phyloP scores from a whole-genome alignment of 306 rosid species.

The Alnus rubra region DNA sequence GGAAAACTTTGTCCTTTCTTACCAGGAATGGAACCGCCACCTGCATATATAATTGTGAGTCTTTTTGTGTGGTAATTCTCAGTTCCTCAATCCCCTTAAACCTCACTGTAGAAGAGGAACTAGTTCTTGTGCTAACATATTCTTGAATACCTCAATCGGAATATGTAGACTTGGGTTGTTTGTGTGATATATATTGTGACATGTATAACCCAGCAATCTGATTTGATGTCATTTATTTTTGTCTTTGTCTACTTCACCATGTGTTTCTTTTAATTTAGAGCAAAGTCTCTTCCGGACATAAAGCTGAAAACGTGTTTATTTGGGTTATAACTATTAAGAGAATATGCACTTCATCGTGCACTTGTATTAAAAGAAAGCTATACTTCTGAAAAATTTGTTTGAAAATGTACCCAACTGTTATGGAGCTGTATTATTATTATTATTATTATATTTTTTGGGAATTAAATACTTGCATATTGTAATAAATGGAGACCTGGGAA shows the following conservation, averaged over 20 bases:
- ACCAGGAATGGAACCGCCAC: too few relatives aligned
- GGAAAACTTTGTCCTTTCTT: too few relatives aligned
- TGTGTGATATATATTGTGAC: background rate
- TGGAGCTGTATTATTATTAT: too few relatives aligned
- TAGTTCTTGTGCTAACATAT: background rate
- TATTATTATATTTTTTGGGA: background rate
- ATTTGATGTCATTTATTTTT: background rate
- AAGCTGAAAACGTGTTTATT: background rate
- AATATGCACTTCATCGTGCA: too few relatives aligned
- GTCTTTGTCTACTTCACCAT: background rate
- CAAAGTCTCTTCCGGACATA: background rate
- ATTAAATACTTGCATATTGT: background rate
- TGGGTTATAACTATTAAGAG: too few relatives aligned
- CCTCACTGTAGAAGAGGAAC: too few relatives aligned
- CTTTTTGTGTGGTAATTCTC: background rate
- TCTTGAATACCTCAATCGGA: background rate
- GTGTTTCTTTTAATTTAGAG: background rate
- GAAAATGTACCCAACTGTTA: too few relatives aligned
- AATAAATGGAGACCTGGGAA: slow-evolving; percentile 6
- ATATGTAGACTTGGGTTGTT: background rate
- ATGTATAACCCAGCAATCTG: background rate
- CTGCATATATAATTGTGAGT: too few relatives aligned
- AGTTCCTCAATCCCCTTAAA: background rate
- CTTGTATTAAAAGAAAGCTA: too few relatives aligned
- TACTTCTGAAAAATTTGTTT: too few relatives aligned